Base-by-base conservation (phyloP, 2,329 filamentous ascomycete species). In the Epichloe amarillans region DNA sequence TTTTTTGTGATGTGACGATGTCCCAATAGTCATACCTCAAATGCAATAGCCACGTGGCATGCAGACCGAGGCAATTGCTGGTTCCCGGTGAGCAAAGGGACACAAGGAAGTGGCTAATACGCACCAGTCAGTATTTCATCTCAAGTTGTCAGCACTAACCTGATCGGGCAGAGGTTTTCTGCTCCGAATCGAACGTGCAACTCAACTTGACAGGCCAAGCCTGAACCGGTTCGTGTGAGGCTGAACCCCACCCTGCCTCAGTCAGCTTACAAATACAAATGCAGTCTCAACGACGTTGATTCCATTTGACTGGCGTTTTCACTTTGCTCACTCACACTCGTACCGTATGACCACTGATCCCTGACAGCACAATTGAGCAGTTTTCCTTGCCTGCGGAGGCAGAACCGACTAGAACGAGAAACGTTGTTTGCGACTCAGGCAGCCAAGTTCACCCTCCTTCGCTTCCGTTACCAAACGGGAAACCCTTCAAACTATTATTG, bases 361-460 rank as follows among this genome's bases (percentile, higher is more conserved):
- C 14, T 30, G 33, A 36, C 15, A 35, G 39, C 14, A 36, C 12
- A 47, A 36, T 23, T 19, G 14, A 15, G n/a, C 5, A 19, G 15
- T 38, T 23, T 37, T 10, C 33, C 21, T n/a, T 33, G 37, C 5
- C 14, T 39, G 38, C n/a, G 14, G 8, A 51, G 43, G 38, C 38
- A 21, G 37, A 47, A 26, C 38, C 44, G 44, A 33, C 30, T 30
- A 46, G 49, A 35, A 46, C 49, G 61, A 64, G 62, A 63, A 62
- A 30, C 49, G 47, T 49, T 49, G 56, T 50, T 61, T 53, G 46
- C 64, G 62, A 65, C 64, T 66, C 62, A 67, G 65, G 65, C 65
- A 66, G 58, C 62, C 26, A 62, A 65, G 52, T 55, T 53, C 52
- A 47, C 5, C 5, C 47, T 46, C 41, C 51, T 51, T 48, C 52